Evolutionary conservation across 768 basidiomycete genomes (phyloP).

Genomic region (Lyophyllum atratum): DNA sequence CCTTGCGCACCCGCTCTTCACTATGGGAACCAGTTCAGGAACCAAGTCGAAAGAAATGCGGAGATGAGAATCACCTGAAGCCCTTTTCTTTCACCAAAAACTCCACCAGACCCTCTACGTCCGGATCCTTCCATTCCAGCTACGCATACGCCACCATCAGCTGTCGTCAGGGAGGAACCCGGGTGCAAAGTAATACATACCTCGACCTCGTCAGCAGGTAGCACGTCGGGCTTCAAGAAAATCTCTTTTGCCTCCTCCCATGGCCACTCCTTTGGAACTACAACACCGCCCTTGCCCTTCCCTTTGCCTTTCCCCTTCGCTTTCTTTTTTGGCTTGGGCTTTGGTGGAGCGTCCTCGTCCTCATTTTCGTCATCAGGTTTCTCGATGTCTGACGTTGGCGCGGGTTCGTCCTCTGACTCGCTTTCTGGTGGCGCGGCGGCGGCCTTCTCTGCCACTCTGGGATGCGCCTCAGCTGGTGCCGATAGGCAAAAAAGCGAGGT

Average conservation of each 20-base stretch:
- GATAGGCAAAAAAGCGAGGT: not conserved
- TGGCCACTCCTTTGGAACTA: constrained; percentile 93
- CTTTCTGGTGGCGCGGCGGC: constrained; percentile 32
- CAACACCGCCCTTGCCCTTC: constrained; percentile 75
- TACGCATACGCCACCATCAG: constrained; percentile 29
- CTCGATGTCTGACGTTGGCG: constrained; percentile 49
- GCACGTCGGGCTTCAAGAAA: constrained; percentile 89
- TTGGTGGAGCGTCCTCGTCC: constrained; percentile 27
- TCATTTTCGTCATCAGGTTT: constrained; percentile 33
- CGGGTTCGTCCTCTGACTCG: constrained; percentile 36
- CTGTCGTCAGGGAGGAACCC: not conserved
- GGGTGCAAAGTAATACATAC: constrained; percentile 36
- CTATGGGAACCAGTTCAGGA: constrained; percentile 41
- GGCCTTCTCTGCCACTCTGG: constrained; percentile 46
- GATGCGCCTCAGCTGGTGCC: not conserved
- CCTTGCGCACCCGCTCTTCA: constrained; percentile 95
- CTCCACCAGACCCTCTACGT: constrained; percentile 89
- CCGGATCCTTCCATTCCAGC: constrained; percentile 95
- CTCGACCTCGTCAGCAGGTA: constrained; percentile 83
- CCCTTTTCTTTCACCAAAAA: constrained; percentile 95
- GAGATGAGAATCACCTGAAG: constrained; percentile 68
- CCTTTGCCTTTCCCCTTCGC: constrained; percentile 60
- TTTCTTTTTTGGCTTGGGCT: constrained; percentile 42
- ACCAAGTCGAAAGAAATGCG: not conserved
- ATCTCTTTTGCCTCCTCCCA: constrained; percentile 94